Percentiles rank a stretch among this genome's conserved stretches.
Conservation (phyloP, 2,329 filamentous ascomycete genomes). For the Atkinsonella hypoxylon region DNA sequence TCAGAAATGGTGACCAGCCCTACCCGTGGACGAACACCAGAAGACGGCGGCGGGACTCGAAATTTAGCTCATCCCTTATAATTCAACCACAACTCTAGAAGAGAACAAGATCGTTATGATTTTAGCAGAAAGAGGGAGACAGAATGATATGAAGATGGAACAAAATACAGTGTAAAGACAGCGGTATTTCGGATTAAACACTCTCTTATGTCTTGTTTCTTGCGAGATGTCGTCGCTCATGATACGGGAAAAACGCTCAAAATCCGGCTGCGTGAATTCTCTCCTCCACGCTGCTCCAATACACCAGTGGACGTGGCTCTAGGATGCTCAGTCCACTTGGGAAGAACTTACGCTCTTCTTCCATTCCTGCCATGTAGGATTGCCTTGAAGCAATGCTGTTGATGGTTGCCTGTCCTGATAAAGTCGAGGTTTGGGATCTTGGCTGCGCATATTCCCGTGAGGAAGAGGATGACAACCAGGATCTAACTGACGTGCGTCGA, state of each 20-base stretch:
- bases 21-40: too few species aligned
- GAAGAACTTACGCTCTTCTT: slow-evolving; percentile 44
- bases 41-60: too few species aligned
- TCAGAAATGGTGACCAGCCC: too few species aligned
- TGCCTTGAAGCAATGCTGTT: slow-evolving; percentile 48
- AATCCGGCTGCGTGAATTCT: slow-evolving; percentile 30
- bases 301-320: slow-evolving; percentile 50
- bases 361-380: slow-evolving; percentile 43
- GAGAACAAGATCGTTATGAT: too few species aligned
- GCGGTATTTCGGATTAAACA: too few species aligned
- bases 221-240: background rate
- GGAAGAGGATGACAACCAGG: background rate
- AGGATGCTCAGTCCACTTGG: slow-evolving; percentile 42
- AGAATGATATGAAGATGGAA: too few species aligned
- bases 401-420: slow-evolving; percentile 38
- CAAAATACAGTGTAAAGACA: too few species aligned
- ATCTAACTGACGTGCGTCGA: background rate
- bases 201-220: too few species aligned
- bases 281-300: slow-evolving; percentile 52
- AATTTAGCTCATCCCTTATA: too few species aligned
- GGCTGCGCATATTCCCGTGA: background rate
- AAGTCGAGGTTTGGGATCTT: slow-evolving; percentile 23
- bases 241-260: background rate
- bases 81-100: too few species aligned
- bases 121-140: too few species aligned